Evolutionary conservation across 1,139 yeast species (phyloP).

Genomic region (Casaregolazyma suthepensis): DNA sequence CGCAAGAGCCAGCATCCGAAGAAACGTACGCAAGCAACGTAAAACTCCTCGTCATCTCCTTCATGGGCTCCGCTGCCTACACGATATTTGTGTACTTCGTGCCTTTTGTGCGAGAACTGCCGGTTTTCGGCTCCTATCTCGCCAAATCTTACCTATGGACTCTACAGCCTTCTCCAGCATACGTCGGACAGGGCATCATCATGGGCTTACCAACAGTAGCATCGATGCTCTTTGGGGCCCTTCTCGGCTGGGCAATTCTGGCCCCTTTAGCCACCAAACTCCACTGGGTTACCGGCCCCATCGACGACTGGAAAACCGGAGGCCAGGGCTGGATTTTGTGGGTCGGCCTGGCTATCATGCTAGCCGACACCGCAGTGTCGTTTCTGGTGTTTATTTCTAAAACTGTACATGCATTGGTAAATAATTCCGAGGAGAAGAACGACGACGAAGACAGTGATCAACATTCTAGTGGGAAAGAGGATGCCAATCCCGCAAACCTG

Average conservation of each 20-base stretch:
- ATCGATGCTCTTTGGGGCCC: conserved; percentile 84
- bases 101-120: conserved; percentile 62
- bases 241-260: conserved; percentile 85
- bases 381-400: conserved; percentile 54
- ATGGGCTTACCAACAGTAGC: conserved; percentile 93
- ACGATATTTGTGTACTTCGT: conserved; percentile 67
- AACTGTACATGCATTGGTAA: conserved; percentile 16
- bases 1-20: conserved; percentile 6
- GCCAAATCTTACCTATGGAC: conserved; percentile 74
- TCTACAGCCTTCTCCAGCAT: conserved; percentile 94
- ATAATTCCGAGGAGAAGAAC: conserved; percentile 8
- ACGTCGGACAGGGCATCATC: conserved; percentile 93
- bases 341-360: conserved; percentile 91
- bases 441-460: conserved; percentile 22
- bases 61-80: conserved; percentile 62
- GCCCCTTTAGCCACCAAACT: conserved; percentile 67
- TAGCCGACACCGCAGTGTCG: conserved; percentile 82
- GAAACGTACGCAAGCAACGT: conserved; percentile 52
- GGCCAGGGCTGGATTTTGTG: conserved; percentile 98
- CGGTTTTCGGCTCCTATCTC: conserved; percentile 65
- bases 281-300: conserved; percentile 87
- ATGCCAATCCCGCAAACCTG: conserved; percentile 39
- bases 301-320: conserved; percentile 89
- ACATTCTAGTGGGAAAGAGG: conserved; percentile 36
- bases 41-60: conserved; percentile 51